Evolutionary conservation across 306 rosid genomes (phyloP).

Genomic region (Cucumis cinereus): DNA sequence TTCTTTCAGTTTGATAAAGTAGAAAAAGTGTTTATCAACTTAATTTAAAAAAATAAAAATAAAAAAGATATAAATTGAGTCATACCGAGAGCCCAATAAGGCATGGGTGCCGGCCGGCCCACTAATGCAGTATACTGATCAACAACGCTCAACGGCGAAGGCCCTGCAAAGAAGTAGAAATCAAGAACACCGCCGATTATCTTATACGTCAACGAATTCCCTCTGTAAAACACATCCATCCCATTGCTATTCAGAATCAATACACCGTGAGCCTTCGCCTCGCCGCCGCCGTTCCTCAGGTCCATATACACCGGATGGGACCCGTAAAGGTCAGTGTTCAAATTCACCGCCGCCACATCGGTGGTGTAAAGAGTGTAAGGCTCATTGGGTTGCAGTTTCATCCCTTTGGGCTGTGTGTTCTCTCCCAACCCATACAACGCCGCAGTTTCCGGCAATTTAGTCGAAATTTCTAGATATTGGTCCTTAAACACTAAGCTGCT

Average conservation of each 20-base stretch:
- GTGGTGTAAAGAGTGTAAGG: constrained; percentile 77
- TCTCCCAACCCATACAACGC: constrained; percentile 81
- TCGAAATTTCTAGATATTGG: constrained; percentile 86
- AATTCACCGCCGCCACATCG: constrained; percentile 69
- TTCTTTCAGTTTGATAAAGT: no score
- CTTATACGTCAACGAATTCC: constrained; percentile 68
- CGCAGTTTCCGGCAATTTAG: constrained; percentile 62
- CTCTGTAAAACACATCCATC: constrained; percentile 84
- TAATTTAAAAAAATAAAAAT: no score
- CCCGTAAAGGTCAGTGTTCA: constrained; percentile 83
- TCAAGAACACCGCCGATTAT: constrained; percentile 83
- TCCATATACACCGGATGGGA: constrained; percentile 91
- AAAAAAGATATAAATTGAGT: no score
- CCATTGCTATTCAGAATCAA: constrained; percentile 87
- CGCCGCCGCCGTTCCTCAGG: constrained; percentile 52
- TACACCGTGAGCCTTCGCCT: constrained; percentile 66
- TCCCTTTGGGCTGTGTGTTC: constrained; percentile 86
- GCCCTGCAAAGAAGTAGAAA: constrained; percentile 84
- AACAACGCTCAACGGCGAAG: constrained; percentile 64
- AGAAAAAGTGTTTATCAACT: no score
- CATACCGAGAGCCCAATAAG: constrained; percentile 94
- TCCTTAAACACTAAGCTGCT: constrained; percentile 67
- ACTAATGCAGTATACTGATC: constrained; percentile 86
- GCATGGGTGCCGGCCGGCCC: constrained; percentile 97
- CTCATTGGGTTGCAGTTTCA: constrained; percentile 60